Percentiles rank a stretch among this genome's conserved stretches.
These are phyloP conservation scores for Apophysomyces elegans DNA, from an alignment of 371 early-diverging fungal genomes.

Conservation along the genomic window DNA sequence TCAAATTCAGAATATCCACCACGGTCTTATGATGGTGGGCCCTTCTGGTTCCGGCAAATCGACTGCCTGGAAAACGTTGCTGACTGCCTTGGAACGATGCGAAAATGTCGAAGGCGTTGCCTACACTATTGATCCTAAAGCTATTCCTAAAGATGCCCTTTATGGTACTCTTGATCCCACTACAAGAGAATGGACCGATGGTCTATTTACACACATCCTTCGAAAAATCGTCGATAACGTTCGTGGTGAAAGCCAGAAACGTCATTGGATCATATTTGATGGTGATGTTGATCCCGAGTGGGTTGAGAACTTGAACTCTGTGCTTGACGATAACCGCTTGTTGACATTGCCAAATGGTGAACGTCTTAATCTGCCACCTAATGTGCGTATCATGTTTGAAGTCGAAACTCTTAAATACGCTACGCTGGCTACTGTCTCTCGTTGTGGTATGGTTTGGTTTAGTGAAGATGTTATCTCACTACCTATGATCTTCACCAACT, in stretches of 20 bases:
- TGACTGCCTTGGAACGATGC: conserved; percentile 87
- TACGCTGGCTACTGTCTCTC: conserved; percentile 98
- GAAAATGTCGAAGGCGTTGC: conserved; percentile 90
- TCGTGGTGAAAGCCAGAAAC: conserved; percentile 91
- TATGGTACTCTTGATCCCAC: conserved; percentile 97
- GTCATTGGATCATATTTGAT: conserved; percentile 99
- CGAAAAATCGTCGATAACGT: conserved; percentile 97
- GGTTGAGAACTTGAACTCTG: conserved; percentile 99
- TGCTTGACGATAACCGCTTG: conserved; percentile 96
- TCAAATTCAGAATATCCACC: conserved; percentile 97
- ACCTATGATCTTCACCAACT: conserved; percentile 83
- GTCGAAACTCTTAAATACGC: conserved; percentile 97
- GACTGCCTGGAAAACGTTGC: conserved; percentile 87
- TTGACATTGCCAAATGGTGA: conserved; percentile 99
- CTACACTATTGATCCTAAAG: conserved; percentile 98
- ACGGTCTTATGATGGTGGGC: conserved; percentile 99
- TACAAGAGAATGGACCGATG: conserved; percentile 99
- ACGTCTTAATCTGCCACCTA: conserved; percentile 92
- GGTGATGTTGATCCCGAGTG: conserved; percentile 99
- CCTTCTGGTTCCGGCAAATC: conserved; percentile 97
- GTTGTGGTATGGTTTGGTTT: conserved; percentile 99
- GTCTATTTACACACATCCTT: conserved; percentile 95
- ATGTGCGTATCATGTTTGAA: conserved; percentile 99
- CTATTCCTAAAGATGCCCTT: conserved; percentile 94
- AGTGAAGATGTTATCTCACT: conserved; percentile 88